Evolutionary conservation across 345 rosid species (phyloP).

Genomic region (Hibiscus mutabilis): DNA sequence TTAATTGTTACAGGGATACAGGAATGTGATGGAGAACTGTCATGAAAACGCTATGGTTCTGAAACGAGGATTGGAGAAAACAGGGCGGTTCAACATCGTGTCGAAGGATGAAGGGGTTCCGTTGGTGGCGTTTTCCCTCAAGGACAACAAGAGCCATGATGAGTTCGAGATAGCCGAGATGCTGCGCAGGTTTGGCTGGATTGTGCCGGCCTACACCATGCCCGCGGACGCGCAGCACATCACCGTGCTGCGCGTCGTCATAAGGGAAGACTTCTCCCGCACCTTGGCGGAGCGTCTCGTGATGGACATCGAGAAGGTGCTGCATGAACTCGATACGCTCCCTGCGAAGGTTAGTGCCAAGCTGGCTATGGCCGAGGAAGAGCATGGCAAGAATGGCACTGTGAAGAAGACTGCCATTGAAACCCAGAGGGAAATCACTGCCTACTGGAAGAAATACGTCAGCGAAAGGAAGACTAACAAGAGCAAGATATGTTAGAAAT

Average conservation of each 20-base stretch:
- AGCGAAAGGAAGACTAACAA: conserved; percentile 40
- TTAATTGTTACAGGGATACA: conserved; percentile 46
- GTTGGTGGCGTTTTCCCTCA: conserved; percentile 80
- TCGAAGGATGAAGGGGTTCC: conserved; percentile 88
- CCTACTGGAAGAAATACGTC: conserved; percentile 72
- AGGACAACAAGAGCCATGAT: conserved; percentile 51
- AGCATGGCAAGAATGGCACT: conserved; percentile 4
- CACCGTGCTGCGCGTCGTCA: conserved; percentile 85
- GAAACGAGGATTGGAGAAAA: conserved; percentile 64
- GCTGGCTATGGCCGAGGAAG: conserved; percentile 6
- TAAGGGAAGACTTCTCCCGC: conserved; percentile 88
- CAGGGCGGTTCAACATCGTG: conserved; percentile 66
- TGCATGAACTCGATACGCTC: conserved; percentile 61
- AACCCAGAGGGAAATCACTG: conserved; percentile 57
- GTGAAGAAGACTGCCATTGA: conserved; percentile 60
- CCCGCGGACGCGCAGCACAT: conserved; percentile 84
- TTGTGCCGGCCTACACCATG: conserved; percentile 89
- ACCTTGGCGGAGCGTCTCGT: conserved; percentile 87
- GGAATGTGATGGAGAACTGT: conserved; percentile 88
- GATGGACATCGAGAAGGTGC: conserved; percentile 62
- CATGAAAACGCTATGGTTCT: conserved; percentile 60
- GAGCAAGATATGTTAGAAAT: conserved; percentile 46
- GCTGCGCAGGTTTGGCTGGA: conserved; percentile 91
- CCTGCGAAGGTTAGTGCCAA: conserved; percentile 51
- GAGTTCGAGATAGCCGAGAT: conserved; percentile 76